phyloP scores from a whole-genome alignment of 2,329 filamentous ascomycete genomes.

The Penicillium expansum region DNA sequence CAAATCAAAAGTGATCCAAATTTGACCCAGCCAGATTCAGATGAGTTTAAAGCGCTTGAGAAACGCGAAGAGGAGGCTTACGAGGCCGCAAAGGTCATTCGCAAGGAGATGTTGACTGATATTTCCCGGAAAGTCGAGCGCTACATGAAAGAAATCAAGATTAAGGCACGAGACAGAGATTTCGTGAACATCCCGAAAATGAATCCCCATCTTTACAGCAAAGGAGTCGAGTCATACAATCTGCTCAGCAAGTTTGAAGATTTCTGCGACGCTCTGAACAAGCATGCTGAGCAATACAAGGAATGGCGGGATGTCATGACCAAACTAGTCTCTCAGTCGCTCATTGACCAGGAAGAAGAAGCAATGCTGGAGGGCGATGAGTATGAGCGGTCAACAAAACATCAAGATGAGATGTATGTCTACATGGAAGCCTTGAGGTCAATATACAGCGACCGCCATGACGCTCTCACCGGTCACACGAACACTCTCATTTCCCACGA shows the following conservation, averaged over 20 bases:
- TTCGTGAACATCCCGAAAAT: conserved; percentile 66
- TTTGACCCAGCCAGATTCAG: conserved; percentile 64
- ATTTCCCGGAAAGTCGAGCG: conserved; percentile 57
- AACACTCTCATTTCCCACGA: conserved; percentile 75
- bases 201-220: conserved; percentile 49
- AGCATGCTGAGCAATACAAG: conserved; percentile 68
- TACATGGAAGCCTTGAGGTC: conserved; percentile 77
- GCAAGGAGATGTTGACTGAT: conserved; percentile 71
- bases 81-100: conserved; percentile 71
- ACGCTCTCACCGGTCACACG: conserved; percentile 71
- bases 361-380: conserved; percentile 81
- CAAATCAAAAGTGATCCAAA: conserved; percentile 73
- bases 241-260: conserved; percentile 65
- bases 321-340: conserved; percentile 66
- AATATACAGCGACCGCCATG: conserved; percentile 73
- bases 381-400: conserved; percentile 80
- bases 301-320: conserved; percentile 73
- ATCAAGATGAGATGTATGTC: conserved; percentile 84
- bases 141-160: conserved; percentile 62
- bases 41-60: conserved; percentile 65
- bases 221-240: conserved; percentile 70
- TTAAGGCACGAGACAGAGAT: conserved; percentile 51
- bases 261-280: conserved; percentile 65
- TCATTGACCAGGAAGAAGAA: conserved; percentile 79
- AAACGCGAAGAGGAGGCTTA: conserved; percentile 70